Conservation (phyloP, 2,329 filamentous ascomycete genomes). For the Colletotrichum liriopes region DNA sequence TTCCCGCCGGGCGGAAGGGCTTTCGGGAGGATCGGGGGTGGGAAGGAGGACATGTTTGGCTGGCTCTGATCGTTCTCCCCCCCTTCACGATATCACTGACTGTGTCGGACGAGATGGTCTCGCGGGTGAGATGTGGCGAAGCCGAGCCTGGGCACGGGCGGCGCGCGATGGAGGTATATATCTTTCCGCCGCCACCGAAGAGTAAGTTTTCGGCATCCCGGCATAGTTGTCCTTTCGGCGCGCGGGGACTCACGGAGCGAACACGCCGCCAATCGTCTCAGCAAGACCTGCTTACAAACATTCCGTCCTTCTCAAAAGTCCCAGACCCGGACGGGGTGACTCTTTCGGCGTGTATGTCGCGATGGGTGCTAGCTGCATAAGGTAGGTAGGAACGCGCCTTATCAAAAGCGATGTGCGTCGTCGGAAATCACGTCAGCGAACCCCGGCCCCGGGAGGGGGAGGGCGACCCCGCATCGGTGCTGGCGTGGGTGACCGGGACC, state of each 20-base stretch:
- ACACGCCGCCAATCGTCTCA: no score
- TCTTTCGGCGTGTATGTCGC: not conserved
- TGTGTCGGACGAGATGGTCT: not conserved
- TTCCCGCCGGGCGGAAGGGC: conserved; percentile 54
- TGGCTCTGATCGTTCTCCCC: not conserved
- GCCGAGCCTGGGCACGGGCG: not conserved
- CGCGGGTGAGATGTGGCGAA: not conserved
- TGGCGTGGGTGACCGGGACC: no score
- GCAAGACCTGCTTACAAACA: not conserved
- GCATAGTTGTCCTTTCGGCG: not conserved
- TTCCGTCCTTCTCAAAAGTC: not conserved
- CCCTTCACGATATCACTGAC: not conserved
- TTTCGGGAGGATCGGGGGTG: conserved; percentile 46
- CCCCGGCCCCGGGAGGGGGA: not conserved
- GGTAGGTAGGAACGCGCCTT: not conserved
- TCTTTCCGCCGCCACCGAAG: not conserved
- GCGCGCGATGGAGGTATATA: not conserved
- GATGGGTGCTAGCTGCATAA: not conserved
- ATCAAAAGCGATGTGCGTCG: not conserved
- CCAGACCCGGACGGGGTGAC: not conserved
- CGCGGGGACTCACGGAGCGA: not conserved
- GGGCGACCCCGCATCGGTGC: not conserved
- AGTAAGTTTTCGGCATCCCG: not conserved
- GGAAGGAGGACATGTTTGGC: conserved; percentile 16
- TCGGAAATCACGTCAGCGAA: not conserved